A percentile compares a stretch with the other conserved stretches of the same genome.
Conservation (phyloP, 345 rosid species). For the Pseudoturritis turrita region DNA sequence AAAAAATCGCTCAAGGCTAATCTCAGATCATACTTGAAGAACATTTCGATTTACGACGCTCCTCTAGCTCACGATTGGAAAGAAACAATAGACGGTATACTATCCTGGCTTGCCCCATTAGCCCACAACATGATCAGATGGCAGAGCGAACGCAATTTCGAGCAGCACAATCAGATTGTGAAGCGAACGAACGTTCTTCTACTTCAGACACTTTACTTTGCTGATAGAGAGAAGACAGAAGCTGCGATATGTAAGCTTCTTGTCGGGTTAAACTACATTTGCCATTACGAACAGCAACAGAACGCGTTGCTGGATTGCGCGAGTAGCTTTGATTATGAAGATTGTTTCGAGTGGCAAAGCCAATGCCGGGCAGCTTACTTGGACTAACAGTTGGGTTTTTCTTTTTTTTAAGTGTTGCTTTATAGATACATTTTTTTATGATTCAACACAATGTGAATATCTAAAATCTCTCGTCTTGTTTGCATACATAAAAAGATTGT, state of each 20-base stretch:
- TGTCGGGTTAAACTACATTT: slow-evolving; percentile 88
- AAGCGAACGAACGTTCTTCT: slow-evolving; percentile 72
- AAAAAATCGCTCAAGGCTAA: slow-evolving; percentile 54
- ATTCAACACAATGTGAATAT: slow-evolving; percentile 29
- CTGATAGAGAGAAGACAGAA: slow-evolving; percentile 84
- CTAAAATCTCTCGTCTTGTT: slow-evolving; percentile 8
- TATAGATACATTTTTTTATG: slow-evolving; percentile 24
- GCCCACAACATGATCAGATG: slow-evolving; percentile 95
- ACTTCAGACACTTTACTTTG: slow-evolving; percentile 84
- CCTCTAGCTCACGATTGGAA: slow-evolving; percentile 95
- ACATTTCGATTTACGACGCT: slow-evolving; percentile 88
- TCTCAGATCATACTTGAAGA: slow-evolving; percentile 69
- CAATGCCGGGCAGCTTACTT: slow-evolving; percentile 40
- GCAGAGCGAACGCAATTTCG: slow-evolving; percentile 95
- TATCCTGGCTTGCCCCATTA: slow-evolving; percentile 83
- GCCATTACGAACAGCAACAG: slow-evolving; percentile 88
- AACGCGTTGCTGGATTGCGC: slow-evolving; percentile 84
- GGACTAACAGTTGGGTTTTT: slow-evolving; percentile 12
- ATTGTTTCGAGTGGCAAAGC: slow-evolving; percentile 86
- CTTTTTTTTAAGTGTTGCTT: slow-evolving; percentile 13
- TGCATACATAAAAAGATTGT: slow-evolving; percentile 2
- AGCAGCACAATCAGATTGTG: slow-evolving; percentile 80
- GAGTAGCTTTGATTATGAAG: slow-evolving; percentile 94
- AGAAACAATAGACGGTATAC: slow-evolving; percentile 65
- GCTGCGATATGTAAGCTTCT: slow-evolving; percentile 75